Percentiles rank a stretch among this genome's conserved stretches.
Conservation (phyloP, 352 stramenopile genomes). For the Phytophthora tentaculata region DNA sequence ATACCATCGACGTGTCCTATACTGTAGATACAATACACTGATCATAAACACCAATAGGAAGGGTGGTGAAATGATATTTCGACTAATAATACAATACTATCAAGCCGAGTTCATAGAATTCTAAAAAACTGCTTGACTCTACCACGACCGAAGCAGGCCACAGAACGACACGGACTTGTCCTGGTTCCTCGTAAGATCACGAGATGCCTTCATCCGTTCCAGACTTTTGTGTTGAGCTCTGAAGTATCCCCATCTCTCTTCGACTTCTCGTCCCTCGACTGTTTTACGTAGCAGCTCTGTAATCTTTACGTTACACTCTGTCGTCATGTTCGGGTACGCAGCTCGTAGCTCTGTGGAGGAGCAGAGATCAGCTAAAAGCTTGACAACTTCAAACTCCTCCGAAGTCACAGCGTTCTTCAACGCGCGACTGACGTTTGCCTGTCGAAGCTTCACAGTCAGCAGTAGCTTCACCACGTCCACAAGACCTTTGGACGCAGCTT, state of each 20-base stretch:
- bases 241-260: slow-evolving; percentile 32
- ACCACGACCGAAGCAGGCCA: slow-evolving; percentile 25
- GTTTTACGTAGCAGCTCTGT: slow-evolving; percentile 20
- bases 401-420: slow-evolving; percentile 18
- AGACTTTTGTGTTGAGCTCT: slow-evolving; percentile 28
- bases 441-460: slow-evolving; percentile 21
- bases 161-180: slow-evolving; percentile 27
- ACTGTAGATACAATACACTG: too few relatives aligned
- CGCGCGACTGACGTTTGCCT: slow-evolving; percentile 26
- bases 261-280: slow-evolving; percentile 19
- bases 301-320: slow-evolving; percentile 1
- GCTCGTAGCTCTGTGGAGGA: slow-evolving; percentile 17
- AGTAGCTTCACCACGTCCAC: slow-evolving; percentile 22
- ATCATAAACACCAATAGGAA: too few relatives aligned
- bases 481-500: slow-evolving; percentile 17
- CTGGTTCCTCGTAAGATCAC: neutral
- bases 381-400: slow-evolving; percentile 13
- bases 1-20: too few relatives aligned
- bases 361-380: slow-evolving; percentile 22
- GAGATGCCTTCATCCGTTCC: slow-evolving; percentile 18
- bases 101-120: too few relatives aligned
- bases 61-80: too few relatives aligned
- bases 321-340: slow-evolving; percentile 6
- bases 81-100: too few relatives aligned
- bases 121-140: too few relatives aligned